These are phyloP conservation scores for Sclerotinia subarctica DNA, from an alignment of 2,329 filamentous ascomycete genomes.

Conservation along the genomic window DNA sequence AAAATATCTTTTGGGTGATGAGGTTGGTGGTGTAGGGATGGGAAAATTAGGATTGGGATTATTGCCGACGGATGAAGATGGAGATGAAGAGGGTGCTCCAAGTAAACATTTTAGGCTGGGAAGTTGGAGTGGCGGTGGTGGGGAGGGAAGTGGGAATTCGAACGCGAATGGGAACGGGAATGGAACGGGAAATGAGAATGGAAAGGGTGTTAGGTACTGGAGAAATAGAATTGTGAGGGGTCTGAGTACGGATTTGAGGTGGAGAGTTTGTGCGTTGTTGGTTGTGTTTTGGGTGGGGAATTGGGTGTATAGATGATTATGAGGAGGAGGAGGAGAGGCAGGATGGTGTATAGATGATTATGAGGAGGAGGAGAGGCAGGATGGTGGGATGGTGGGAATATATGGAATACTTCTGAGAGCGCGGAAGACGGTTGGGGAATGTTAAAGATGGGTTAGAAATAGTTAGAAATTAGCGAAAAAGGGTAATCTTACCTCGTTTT, in stretches of 20 bases:
- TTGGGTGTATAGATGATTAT: conserved; percentile 23
- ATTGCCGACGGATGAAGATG: conserved; percentile 19
- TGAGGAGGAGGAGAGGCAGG: too few relatives aligned
- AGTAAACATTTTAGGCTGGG: conserved; percentile 26
- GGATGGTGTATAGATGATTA: conserved; percentile 22
- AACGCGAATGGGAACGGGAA: too few relatives aligned
- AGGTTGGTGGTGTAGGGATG: neutral
- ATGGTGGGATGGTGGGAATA: too few relatives aligned
- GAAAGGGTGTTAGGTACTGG: neutral
- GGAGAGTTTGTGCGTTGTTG: conserved; percentile 23
- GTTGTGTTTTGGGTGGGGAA: conserved; percentile 27
- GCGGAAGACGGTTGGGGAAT: too few relatives aligned
- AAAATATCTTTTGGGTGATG: neutral
- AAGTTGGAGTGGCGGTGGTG: conserved; percentile 22
- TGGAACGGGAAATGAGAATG: neutral
- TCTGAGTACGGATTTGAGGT: conserved; percentile 20
- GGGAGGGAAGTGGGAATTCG: neutral
- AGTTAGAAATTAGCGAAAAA: too few relatives aligned
- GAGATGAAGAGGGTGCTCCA: conserved; percentile 17
- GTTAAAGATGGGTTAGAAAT: too few relatives aligned
- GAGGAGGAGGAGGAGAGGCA: too few relatives aligned
- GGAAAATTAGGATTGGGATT: conserved; percentile 8
- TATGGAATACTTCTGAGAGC: too few relatives aligned
- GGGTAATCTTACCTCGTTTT: too few relatives aligned
- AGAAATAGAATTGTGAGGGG: neutral